A percentile compares a stretch with the other conserved stretches of the same genome.
Evolutionary conservation across 192 early-diverging fungal genomes (phyloP).

Genomic region (Gaertneriomyces sp.): DNA sequence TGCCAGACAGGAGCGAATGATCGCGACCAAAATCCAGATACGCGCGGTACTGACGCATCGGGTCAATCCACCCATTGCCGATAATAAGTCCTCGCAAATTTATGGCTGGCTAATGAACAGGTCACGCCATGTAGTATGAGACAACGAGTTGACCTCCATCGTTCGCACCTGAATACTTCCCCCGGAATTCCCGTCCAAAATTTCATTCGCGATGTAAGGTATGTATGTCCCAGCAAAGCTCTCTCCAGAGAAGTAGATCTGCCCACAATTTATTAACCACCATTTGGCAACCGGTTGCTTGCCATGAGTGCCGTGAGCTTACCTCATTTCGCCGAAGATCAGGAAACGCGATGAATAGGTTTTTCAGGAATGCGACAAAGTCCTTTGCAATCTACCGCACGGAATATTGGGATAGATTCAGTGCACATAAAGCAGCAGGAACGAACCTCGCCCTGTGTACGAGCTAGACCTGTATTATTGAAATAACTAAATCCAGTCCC

Average conservation of each 20-base stretch:
- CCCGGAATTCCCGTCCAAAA: constrained; percentile 41
- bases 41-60: constrained; percentile 53
- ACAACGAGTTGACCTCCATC: not conserved
- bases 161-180: constrained; percentile 7
- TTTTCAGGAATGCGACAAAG: constrained; percentile 53
- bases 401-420: too few species aligned
- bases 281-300: not conserved
- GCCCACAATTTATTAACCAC: not conserved
- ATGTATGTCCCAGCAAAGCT: constrained; percentile 72
- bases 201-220: constrained; percentile 60
- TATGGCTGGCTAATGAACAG: constrained; percentile 15
- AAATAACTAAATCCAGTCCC: constrained; percentile 53
- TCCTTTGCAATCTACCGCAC: constrained; percentile 29
- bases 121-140: not conserved
- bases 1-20: constrained; percentile 35
- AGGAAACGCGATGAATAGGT: constrained; percentile 57
- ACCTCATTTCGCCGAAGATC: constrained; percentile 34
- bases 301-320: not conserved
- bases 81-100: constrained; percentile 55
- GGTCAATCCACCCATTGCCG: constrained; percentile 80
- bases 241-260: constrained; percentile 72
- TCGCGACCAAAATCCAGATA: constrained; percentile 43
- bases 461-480: not conserved
- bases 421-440: not conserved
- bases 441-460: constrained; percentile 10